Percentiles rank a stretch among this genome's conserved stretches.
Evolutionary conservation across 257 asterid genomes (phyloP).

Genomic region (Nicotiana attenuata): DNA sequence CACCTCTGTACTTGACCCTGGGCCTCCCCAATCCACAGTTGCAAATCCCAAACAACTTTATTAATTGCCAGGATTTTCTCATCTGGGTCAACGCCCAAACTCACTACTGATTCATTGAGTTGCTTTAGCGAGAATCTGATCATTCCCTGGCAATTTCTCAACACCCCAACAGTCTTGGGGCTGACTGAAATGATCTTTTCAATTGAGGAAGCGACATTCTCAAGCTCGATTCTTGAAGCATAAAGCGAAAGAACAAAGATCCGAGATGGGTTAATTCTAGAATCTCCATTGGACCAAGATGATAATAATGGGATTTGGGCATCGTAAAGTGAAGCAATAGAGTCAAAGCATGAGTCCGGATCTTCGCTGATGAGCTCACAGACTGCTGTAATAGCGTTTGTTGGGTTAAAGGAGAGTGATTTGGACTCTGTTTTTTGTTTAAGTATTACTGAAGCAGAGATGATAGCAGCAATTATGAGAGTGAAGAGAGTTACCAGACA

Average conservation of each 20-base stretch:
- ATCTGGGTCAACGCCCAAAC: not conserved
- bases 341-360: not conserved
- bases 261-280: not conserved
- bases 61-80: not conserved
- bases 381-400: not conserved
- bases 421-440: not conserved
- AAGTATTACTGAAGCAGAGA: not conserved
- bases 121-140: not conserved
- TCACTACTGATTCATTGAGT: not conserved
- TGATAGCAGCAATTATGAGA: not conserved
- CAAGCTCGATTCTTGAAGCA: not conserved
- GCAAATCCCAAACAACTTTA: not conserved
- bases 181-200: not conserved
- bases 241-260: not conserved
- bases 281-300: not conserved
- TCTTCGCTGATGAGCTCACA: not conserved
- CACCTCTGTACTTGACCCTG: not conserved
- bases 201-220: not conserved
- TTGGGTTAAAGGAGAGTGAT: not conserved
- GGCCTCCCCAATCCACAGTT: not conserved
- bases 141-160: not conserved
- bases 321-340: not conserved
- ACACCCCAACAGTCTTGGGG: not conserved
- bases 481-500: not conserved
- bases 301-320: not conserved